A percentile compares a stretch with the other conserved stretches of the same genome.
Evolutionary conservation across 768 basidiomycete species (phyloP).

Genomic region (Baorangia bicolor): DNA sequence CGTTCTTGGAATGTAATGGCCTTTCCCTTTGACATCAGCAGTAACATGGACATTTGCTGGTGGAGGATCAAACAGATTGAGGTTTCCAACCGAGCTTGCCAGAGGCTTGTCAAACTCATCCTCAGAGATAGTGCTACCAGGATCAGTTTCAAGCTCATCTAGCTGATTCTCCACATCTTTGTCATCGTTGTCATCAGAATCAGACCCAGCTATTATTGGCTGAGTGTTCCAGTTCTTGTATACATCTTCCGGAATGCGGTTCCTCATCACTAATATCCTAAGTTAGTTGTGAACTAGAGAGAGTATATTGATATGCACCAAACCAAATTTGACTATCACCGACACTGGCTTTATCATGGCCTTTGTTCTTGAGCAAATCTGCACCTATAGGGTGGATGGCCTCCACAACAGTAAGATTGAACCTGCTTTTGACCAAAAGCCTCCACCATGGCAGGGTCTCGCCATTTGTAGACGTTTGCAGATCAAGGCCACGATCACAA

Average conservation of each 20-base stretch:
- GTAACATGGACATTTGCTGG: neutral
- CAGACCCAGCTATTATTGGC: neutral
- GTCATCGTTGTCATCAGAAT: neutral
- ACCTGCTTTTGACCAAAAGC: too few species aligned
- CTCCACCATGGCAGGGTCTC: too few species aligned
- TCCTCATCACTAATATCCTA: neutral
- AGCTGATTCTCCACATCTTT: too few species aligned
- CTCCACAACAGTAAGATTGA: too few species aligned
- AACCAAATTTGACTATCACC: too few species aligned
- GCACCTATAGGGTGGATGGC: too few species aligned
- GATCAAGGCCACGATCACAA: too few species aligned
- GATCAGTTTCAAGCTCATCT: neutral
- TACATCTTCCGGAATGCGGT: neutral
- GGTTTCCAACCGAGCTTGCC: neutral
- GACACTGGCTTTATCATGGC: too few species aligned
- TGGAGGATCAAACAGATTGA: neutral
- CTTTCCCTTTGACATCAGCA: neutral
- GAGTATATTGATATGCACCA: too few species aligned
- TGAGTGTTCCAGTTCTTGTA: neutral
- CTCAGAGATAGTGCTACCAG: neutral
- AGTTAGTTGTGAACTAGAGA: too few species aligned
- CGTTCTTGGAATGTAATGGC: neutral
- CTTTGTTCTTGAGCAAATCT: too few species aligned
- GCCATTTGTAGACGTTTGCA: too few species aligned
- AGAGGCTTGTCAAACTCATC: neutral